Conservation (phyloP, 2,329 filamentous ascomycete genomes). For the Fulvia fulva region DNA sequence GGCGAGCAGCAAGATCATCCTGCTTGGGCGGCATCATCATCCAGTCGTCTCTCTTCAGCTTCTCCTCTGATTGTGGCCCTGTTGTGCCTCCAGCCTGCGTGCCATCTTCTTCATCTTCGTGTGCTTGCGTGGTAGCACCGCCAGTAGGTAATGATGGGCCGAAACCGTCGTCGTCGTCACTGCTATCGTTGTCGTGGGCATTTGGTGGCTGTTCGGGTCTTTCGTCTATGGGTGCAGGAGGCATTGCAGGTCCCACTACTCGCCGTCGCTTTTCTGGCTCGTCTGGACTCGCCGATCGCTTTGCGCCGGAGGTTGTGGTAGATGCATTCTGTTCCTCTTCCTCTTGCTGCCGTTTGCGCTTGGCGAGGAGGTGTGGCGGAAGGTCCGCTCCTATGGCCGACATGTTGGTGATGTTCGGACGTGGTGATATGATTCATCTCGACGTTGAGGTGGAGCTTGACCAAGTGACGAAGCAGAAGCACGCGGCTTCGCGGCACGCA, state of each 20-base stretch:
- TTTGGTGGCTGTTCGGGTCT: slow-evolving; percentile 39
- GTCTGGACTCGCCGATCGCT: slow-evolving; percentile 36
- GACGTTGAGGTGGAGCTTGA: not conserved
- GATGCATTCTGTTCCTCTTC: slow-evolving; percentile 36
- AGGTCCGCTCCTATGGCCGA: slow-evolving; percentile 66
- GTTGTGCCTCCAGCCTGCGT: slow-evolving; percentile 18
- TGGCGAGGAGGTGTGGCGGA: slow-evolving; percentile 59
- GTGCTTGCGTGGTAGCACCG: slow-evolving; percentile 4
- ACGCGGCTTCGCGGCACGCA: too few relatives aligned
- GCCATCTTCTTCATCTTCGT: slow-evolving; percentile 29
- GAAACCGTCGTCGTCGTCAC: slow-evolving; percentile 41
- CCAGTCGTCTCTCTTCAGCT: slow-evolving; percentile 67
- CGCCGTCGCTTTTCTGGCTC: slow-evolving; percentile 49
- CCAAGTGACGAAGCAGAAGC: too few relatives aligned
- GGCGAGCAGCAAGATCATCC: slow-evolving; percentile 53
- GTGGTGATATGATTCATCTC: not conserved
- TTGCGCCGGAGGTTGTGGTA: slow-evolving; percentile 38
- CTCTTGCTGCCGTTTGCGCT: slow-evolving; percentile 48
- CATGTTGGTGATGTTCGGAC: slow-evolving; percentile 45
- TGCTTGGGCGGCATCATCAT: slow-evolving; percentile 50
- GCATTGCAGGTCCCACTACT: slow-evolving; percentile 54
- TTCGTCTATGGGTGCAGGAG: slow-evolving; percentile 48
- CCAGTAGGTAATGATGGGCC: slow-evolving; percentile 42
- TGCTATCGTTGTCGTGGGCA: slow-evolving; percentile 32
- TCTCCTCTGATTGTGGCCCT: slow-evolving; percentile 15